phyloP scores from a whole-genome alignment of 2,329 filamentous ascomycete species.

The Conoideocrella luteorostrata region DNA sequence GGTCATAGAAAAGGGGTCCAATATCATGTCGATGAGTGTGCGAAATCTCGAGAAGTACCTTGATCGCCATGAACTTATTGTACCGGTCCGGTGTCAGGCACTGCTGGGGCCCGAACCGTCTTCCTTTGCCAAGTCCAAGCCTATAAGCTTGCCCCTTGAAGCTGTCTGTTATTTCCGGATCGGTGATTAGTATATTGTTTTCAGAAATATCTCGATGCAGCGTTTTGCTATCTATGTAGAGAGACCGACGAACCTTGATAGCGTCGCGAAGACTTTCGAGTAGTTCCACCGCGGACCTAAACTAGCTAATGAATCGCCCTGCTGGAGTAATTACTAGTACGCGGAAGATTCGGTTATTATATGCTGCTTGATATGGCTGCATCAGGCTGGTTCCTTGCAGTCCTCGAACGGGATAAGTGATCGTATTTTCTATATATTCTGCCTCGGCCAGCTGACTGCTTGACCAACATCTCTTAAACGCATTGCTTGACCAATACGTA shows the following conservation, averaged over 20 bases:
- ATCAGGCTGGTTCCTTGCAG: constrained; percentile 2
- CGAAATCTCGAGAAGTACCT: constrained; percentile 2
- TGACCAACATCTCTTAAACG: background rate
- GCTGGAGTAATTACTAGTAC: constrained; percentile 9
- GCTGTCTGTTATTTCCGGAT: constrained; percentile 2
- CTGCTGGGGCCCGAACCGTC: constrained; percentile 4
- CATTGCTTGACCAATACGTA: background rate
- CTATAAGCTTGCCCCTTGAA: constrained; percentile 10
- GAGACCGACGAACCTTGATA: constrained; percentile 7
- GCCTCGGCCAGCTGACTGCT: background rate
- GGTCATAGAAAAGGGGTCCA: background rate
- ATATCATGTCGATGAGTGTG: constrained; percentile 3
- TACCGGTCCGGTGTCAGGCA: constrained; percentile 1
- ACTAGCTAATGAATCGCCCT: constrained; percentile 8
- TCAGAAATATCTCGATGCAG: constrained; percentile 9
- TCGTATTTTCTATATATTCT: background rate
- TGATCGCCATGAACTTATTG: constrained; percentile 4
- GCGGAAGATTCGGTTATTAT: constrained; percentile 7
- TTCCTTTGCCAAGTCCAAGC: constrained; percentile 9
- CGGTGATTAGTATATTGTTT: constrained; percentile 10
- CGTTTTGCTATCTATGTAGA: constrained; percentile 6
- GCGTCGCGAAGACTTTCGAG: constrained; percentile 10
- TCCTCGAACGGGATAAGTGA: background rate
- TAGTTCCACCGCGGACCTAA: constrained; percentile 8
- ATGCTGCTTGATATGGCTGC: constrained; percentile 1